Percentiles rank a stretch among this genome's conserved stretches.
Evolutionary conservation across 805 yeast genomes (phyloP).

Genomic region (Candida argentea): DNA sequence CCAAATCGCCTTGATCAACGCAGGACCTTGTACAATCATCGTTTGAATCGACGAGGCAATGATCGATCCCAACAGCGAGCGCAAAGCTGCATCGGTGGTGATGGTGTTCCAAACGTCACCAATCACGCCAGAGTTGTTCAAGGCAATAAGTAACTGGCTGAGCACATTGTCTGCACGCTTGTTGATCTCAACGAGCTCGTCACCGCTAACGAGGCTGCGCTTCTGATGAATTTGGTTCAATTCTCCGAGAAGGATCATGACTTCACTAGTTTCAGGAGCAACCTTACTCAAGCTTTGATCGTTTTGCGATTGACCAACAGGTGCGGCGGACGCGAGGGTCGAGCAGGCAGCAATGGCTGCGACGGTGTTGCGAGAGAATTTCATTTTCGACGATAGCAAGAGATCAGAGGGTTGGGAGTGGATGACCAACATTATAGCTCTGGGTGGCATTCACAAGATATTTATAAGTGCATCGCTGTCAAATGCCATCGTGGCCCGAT

Average conservation of each 20-base stretch:
- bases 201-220: slow-evolving; percentile 23
- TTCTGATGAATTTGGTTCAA: slow-evolving; percentile 23
- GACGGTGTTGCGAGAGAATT: slow-evolving; percentile 29
- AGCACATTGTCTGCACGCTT: slow-evolving; percentile 28
- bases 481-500: too few relatives aligned
- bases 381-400: slow-evolving; percentile 17
- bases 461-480: too few relatives aligned
- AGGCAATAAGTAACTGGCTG: slow-evolving; percentile 25
- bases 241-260: slow-evolving; percentile 23
- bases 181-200: slow-evolving; percentile 16
- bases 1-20: slow-evolving; percentile 30
- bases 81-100: slow-evolving; percentile 22
- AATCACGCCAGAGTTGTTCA: slow-evolving; percentile 28
- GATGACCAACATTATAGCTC: too few relatives aligned
- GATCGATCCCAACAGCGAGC: slow-evolving; percentile 14
- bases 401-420: slow-evolving; percentile 1
- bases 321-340: slow-evolving; percentile 27
- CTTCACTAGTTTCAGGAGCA: slow-evolving; percentile 23
- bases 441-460: too few relatives aligned
- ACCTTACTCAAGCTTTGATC: slow-evolving; percentile 22
- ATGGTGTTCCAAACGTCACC: slow-evolving; percentile 24
- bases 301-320: slow-evolving; percentile 11
- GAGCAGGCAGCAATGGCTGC: slow-evolving; percentile 30
- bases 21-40: slow-evolving; percentile 29
- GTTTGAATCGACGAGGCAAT: slow-evolving; percentile 22